Evolutionary conservation across 306 rosid species (phyloP), one percentile per base, ranked within the genome.

Genomic region (Rosa lucieae): DNA sequence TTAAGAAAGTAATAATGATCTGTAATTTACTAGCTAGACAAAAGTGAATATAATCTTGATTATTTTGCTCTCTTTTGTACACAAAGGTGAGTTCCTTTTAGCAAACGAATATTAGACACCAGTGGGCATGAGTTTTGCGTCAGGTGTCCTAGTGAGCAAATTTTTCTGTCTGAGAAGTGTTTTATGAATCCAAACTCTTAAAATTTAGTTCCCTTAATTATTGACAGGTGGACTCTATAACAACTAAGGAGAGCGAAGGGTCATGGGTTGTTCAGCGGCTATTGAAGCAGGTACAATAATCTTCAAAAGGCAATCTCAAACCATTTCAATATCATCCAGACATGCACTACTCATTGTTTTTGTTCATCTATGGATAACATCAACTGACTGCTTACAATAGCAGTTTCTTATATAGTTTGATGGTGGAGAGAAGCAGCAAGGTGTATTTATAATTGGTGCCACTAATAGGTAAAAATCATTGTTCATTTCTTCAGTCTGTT

Each of bases 361-460:
- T 10, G 35, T 32, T 32, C 35, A 32, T 32, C 35, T 32, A 32
- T 70, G 59, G 46, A 23, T 53, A 71, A 63, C 43, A 40, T 72
- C 47, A 55, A 73, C 84, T 82, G 75, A 42, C 75, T 26, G 82
- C 52, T 69, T 73, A 11, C 67, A 35, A 43, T 55, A 81, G 86
- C 87, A 89, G 90, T 61, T 89, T 70, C 92, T 89, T 66, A 75
- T 84, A 56, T 90, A 94, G 85, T 86, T 94, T 84, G 97, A 92
- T 51, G 97, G 98, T 15, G 88, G 89, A 35, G 97, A 87, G 39
- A 85, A 90, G 43, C 89, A 97, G 23, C 90, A 73, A 10, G 97
- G 97, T 73, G 97, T 94, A 77, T 94, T 88, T 84, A 94, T 92
- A 52, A 91, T 92, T 79, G 97, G 98, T 82, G 98, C 98, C 23